These are phyloP conservation scores for Amesomyces nigricolor DNA, from an alignment of 2,329 filamentous ascomycete genomes.

Conservation along the genomic window DNA sequence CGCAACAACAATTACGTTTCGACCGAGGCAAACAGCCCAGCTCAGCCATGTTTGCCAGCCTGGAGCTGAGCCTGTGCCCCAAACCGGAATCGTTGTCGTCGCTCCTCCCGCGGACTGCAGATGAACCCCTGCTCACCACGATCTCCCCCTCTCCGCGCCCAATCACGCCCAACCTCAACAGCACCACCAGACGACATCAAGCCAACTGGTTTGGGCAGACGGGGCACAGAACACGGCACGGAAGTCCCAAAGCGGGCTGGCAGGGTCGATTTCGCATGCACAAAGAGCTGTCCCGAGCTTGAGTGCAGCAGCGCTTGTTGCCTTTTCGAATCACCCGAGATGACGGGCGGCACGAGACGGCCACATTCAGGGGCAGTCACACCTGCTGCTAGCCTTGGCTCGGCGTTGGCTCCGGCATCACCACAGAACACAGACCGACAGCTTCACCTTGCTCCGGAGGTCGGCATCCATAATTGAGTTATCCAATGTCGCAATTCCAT, in stretches of 20 bases:
- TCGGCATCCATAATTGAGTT: no score
- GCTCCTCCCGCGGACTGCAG: not conserved
- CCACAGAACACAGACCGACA: no score
- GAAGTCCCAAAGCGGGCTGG: constrained; percentile 22
- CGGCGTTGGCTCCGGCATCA: not conserved
- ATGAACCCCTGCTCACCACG: constrained; percentile 8
- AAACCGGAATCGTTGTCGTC: not conserved
- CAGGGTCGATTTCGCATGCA: constrained; percentile 13
- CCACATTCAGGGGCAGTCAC: not conserved
- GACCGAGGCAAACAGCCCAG: no score
- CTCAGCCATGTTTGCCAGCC: not conserved
- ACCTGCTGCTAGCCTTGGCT: not conserved
- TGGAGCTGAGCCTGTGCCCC: not conserved
- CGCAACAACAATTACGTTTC: no score
- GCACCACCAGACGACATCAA: not conserved
- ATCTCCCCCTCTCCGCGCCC: constrained; percentile 11
- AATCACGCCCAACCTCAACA: constrained; percentile 17
- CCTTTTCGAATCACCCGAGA: constrained; percentile 5
- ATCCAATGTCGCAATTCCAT: no score
- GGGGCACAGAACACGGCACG: constrained; percentile 17
- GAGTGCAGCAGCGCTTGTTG: not conserved
- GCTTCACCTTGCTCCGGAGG: no score
- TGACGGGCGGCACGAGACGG: not conserved
- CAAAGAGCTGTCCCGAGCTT: constrained; percentile 20
- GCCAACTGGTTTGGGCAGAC: constrained; percentile 6